Base-by-base conservation (phyloP, 2,329 filamentous ascomycete species). In the Apiospora arundinis region DNA sequence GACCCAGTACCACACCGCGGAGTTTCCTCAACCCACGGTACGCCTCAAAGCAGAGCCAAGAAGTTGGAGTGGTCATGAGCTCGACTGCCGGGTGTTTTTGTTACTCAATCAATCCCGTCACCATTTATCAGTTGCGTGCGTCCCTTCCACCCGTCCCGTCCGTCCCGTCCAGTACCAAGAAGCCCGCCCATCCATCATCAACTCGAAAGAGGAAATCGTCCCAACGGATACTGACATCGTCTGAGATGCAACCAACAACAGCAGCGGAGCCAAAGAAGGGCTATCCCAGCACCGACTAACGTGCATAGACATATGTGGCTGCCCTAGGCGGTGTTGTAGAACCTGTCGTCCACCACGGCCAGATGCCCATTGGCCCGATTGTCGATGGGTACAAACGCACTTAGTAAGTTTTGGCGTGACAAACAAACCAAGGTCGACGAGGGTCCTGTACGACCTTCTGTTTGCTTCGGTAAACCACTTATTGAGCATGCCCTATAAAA, bases 201-300 rank as follows among this genome's bases (percentile, higher is more conserved):
- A 40, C 56, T 63, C 56, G 56, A 63, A 63, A 63, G 18, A n/a
- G 56, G 56, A 63, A 63, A 63, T 40, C 56, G 56, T 40, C 28
- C 23, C 16, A n/a, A 40, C 56, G 56, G 56, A 32, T 63, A n/a
- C 28, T 28, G 3, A 63, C 56, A 40, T 23, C 4, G 56, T 63
- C 40, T 37, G 28, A 40, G 18, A 40, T 32, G 28, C 28, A 18
- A 56, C 21, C 48, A 28, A 28, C 14, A 16, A 23, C n/a, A 11
- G 9, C 45, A 46, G 7, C 16, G 14, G 11, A 7, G 11, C 52
- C 45, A 48, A 48, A 18, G 45, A 37, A 40, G 16, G 52, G 25
- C 14, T 37, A 40, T 63, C 32, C 56, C 56, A 63, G 40, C 32
- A 18, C 12, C 16, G 5, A 63, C 37, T 5, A 60, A 32, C 16